Percentiles rank a stretch among this genome's conserved stretches.
These are phyloP conservation scores for Diaporthe ampelina DNA, from an alignment of 2,329 filamentous ascomycete species.

Conservation along the genomic window DNA sequence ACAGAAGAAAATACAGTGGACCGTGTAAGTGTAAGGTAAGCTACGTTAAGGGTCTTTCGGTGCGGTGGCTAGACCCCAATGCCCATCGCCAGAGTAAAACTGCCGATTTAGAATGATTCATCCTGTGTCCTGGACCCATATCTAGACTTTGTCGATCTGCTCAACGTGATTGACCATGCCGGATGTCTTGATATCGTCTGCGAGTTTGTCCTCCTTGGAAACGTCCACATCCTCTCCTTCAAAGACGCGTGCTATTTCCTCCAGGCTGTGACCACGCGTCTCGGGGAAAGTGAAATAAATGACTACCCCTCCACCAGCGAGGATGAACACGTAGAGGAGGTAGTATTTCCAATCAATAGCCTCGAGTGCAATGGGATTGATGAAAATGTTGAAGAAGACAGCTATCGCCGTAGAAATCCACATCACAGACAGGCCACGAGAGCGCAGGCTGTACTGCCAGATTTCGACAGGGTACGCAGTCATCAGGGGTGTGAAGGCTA, in stretches of 20 bases:
- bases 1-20: not conserved
- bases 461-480: slow-evolving; percentile 60
- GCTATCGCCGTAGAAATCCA: slow-evolving; percentile 30
- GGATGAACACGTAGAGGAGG: slow-evolving; percentile 42
- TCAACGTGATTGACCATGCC: not conserved
- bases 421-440: slow-evolving; percentile 57
- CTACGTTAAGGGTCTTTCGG: not conserved
- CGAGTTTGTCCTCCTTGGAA: not conserved
- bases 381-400: slow-evolving; percentile 41
- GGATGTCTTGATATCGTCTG: not conserved
- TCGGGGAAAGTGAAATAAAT: slow-evolving; percentile 44
- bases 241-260: slow-evolving; percentile 17
- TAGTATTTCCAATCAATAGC: slow-evolving; percentile 45
- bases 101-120: not conserved
- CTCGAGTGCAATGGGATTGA: slow-evolving; percentile 42
- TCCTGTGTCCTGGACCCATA: not conserved
- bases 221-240: not conserved
- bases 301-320: slow-evolving; percentile 5
- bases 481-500: slow-evolving; percentile 45
- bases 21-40: not conserved
- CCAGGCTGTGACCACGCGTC: slow-evolving; percentile 15
- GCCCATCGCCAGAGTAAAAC: not conserved
- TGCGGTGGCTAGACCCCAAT: not conserved
- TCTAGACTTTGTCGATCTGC: not conserved
- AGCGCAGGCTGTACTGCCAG: slow-evolving; percentile 61